Base-by-base conservation (phyloP, 2,329 filamentous ascomycete species). In the Aspergillus sp. region DNA sequence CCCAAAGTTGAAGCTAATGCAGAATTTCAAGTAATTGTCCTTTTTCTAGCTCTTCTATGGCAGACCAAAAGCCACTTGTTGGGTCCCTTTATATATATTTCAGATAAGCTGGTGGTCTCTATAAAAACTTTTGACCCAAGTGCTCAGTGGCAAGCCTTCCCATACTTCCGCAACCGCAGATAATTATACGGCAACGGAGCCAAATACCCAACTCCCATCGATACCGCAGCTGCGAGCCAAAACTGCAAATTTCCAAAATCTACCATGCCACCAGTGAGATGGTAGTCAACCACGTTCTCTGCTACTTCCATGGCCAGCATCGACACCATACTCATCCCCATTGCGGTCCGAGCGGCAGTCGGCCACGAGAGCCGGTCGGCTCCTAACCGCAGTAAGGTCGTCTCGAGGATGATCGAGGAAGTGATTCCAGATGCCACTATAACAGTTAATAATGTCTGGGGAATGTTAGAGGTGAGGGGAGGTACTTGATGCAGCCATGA, bases 271-370 rank as follows among this genome's bases (percentile, higher is more conserved):
- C 77, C 76, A 0, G 78, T 81, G 0, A 81, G 62, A 48, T 76
- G 71, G 49, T 76, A 81, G 50, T 82, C 79, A 3, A 81, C 77
- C 0, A 65, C 50, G 51, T 81, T 81, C 54, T 81, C 73, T 0
- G 74, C 77, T 3, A 68, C 51, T 56, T 81, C 78, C 78, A 82
- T 82, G 0, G 78, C 76, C 2, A 80, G 7, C 79, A 81, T 81
- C 0, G 78, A 81, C 7, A 81, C 74, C 43, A 80, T 61, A 49
- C 78, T 81, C 79, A 81, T 82, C 1, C 79, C 79, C 19, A 74
- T 72, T 0, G 79, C 79, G 0, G 78, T 81, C 41, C 67, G 74
- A 2, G 66, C 69, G 0, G 79, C 78, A 1, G 55, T 56, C 0
- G 56, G 48, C 77, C 75, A 80, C 0, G 73, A 53, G 0, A 81